Conservation (phyloP, 129 eudicot genomes). For the Tanacetum coccineum region DNA sequence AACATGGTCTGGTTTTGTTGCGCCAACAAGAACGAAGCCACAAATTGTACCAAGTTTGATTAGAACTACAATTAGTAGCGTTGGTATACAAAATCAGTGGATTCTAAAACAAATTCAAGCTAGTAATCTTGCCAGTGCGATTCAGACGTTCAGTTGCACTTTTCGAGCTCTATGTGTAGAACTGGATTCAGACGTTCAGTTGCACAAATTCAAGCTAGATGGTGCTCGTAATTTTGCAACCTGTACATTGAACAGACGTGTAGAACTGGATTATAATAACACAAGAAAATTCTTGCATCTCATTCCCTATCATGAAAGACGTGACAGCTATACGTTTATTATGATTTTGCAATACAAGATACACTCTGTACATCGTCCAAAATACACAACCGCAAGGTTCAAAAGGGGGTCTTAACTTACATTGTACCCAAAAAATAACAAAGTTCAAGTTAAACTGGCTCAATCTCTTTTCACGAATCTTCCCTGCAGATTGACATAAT, state of each 20-base stretch:
- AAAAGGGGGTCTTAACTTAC: constrained; percentile 1
- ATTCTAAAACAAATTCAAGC: too few relatives aligned
- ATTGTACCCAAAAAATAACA: constrained; percentile 2
- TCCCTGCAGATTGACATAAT: constrained; percentile 41
- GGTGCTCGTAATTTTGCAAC: not conserved
- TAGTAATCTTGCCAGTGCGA: too few relatives aligned
- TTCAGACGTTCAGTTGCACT: too few relatives aligned
- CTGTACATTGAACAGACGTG: not conserved
- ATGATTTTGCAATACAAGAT: constrained; percentile 13
- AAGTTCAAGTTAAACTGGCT: not conserved
- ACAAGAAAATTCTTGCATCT: not conserved
- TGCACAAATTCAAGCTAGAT: too few relatives aligned
- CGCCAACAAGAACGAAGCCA: too few relatives aligned
- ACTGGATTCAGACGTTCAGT: too few relatives aligned
- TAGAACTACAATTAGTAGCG: too few relatives aligned
- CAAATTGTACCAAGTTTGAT: too few relatives aligned
- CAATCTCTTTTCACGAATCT: constrained; percentile 67
- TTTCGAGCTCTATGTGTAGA: too few relatives aligned
- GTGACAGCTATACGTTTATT: constrained; percentile 10
- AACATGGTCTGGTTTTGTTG: too few relatives aligned
- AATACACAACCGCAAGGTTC: constrained; percentile 7
- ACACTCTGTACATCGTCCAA: constrained; percentile 19
- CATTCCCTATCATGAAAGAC: constrained; percentile 2
- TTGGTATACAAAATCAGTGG: too few relatives aligned
- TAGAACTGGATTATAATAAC: not conserved